These are phyloP conservation scores for Avena atlantica DNA, from an alignment of 176 grass and related monocot species.

Conservation along the genomic window DNA sequence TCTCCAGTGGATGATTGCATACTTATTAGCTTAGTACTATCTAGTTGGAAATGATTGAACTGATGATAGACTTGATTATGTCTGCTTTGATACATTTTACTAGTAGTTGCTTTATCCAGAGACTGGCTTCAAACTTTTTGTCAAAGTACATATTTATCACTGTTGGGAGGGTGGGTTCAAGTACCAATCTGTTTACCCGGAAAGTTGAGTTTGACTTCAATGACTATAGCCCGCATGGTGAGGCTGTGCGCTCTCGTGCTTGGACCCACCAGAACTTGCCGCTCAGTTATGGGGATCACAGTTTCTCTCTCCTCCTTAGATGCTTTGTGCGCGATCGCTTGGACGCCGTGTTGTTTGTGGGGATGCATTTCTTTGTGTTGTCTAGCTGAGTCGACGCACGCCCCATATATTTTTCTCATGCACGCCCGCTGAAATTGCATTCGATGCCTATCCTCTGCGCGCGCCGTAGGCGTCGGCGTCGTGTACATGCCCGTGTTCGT, in stretches of 20 bases:
- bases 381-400: neutral
- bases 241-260: conserved; percentile 68
- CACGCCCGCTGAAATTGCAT: neutral
- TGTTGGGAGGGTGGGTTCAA: conserved; percentile 83
- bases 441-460: neutral
- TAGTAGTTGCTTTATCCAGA: conserved; percentile 50
- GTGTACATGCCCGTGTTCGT: neutral
- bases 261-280: conserved; percentile 74
- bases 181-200: conserved; percentile 76
- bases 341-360: too few relatives aligned
- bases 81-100: neutral
- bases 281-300: conserved; percentile 51
- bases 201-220: conserved; percentile 50
- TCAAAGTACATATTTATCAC: conserved; percentile 84
- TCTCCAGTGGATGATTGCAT: neutral
- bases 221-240: conserved; percentile 20
- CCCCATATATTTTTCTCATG: too few relatives aligned
- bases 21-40: neutral
- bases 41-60: neutral
- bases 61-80: conserved; percentile 17
- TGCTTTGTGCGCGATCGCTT: too few relatives aligned
- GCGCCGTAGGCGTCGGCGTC: neutral
- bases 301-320: neutral
- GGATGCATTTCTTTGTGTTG: too few relatives aligned
- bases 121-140: conserved; percentile 73